phyloP scores from a whole-genome alignment of 768 basidiomycete species.

The Lanmaoa pseudosensibilis region DNA sequence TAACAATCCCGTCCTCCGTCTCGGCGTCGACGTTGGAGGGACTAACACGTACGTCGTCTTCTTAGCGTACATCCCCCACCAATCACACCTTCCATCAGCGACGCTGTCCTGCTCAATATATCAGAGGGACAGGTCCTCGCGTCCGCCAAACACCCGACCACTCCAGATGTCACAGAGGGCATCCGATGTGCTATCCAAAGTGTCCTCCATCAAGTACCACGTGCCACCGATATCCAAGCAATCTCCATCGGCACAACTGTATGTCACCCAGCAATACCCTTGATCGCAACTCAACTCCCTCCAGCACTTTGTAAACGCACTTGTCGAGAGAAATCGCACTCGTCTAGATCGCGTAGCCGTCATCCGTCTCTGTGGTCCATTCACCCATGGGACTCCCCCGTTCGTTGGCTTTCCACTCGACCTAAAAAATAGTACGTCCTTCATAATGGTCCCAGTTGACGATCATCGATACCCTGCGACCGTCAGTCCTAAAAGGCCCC shows the following conservation, averaged over 20 bases:
- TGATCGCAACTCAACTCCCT: not conserved
- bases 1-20: conserved; percentile 12
- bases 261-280: not conserved
- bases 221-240: conserved; percentile 43
- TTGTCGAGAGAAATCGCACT: conserved; percentile 54
- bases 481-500: conserved; percentile 30
- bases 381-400: conserved; percentile 57
- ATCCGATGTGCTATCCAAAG: conserved; percentile 52
- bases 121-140: conserved; percentile 24
- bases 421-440: conserved; percentile 31
- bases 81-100: conserved; percentile 21
- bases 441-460: not conserved
- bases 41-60: conserved; percentile 31
- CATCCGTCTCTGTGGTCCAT: conserved; percentile 60
- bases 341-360: conserved; percentile 62
- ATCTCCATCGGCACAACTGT: conserved; percentile 65
- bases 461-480: not conserved
- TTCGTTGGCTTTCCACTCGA: conserved; percentile 51
- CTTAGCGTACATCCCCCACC: too few relatives aligned
- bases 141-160: conserved; percentile 52
- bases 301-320: conserved; percentile 57
- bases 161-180: conserved; percentile 55
- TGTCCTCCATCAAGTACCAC: conserved; percentile 41
- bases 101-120: conserved; percentile 29
- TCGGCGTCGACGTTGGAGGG: conserved; percentile 38